Percentiles rank a stretch among this genome's conserved stretches.
Evolutionary conservation across 2,329 filamentous ascomycete genomes (phyloP).

Genomic region (Periconia sp.): DNA sequence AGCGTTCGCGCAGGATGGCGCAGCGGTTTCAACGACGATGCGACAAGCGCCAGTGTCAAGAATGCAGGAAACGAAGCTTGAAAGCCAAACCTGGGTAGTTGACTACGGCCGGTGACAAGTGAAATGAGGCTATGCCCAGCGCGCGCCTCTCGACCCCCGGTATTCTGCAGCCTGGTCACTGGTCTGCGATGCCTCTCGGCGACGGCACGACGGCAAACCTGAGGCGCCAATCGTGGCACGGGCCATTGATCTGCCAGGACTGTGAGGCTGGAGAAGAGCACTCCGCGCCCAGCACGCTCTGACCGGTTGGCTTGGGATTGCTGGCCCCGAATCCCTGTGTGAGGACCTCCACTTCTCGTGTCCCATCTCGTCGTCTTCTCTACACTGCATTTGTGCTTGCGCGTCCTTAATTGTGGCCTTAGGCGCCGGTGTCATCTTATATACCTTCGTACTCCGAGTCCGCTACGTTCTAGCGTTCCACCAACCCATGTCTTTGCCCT

Average conservation of each 20-base stretch:
- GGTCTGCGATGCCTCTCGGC: conserved; percentile 23
- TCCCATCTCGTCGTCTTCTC: conserved; percentile 8
- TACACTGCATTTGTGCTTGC: conserved; percentile 21
- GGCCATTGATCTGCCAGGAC: conserved; percentile 14
- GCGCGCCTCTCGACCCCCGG: conserved; percentile 2
- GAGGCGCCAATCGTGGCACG: conserved; percentile 24
- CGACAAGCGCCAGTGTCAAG: conserved; percentile 26
- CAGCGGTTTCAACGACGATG: conserved; percentile 24
- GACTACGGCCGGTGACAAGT: conserved; percentile 12
- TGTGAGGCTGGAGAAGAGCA: conserved; percentile 29
- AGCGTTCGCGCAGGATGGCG: conserved; percentile 27
- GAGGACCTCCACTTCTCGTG: conserved; percentile 6
- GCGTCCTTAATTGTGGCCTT: conserved; percentile 20
- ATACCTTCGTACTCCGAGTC: conserved; percentile 18
- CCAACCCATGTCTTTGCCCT: conserved; percentile 28
- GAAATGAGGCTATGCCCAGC: conserved; percentile 16
- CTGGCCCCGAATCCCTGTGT: conserved; percentile 13
- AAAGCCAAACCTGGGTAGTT: conserved; percentile 19
- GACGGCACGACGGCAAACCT: conserved; percentile 19
- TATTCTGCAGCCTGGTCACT: conserved; percentile 6
- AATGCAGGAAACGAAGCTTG: conserved; percentile 19
- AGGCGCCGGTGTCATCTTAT: conserved; percentile 20
- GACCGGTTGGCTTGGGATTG: conserved; percentile 23
- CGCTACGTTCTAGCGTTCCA: conserved; percentile 13
- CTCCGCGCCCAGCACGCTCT: conserved; percentile 24